phyloP scores from a whole-genome alignment of 179 eudicot genomes.

The Patellifolia procumbens region DNA sequence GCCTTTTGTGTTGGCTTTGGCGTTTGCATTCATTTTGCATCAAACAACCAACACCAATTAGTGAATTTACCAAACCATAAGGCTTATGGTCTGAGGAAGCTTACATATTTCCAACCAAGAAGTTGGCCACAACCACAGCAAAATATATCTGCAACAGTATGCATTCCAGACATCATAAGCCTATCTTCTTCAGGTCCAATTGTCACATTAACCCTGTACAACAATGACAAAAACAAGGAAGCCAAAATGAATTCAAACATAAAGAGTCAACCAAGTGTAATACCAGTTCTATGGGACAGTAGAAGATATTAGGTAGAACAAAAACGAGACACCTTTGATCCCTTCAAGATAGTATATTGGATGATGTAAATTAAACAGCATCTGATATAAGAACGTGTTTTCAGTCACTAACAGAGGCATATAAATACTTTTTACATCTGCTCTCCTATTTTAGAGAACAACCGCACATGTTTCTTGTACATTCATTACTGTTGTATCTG shows the following conservation, averaged over 20 bases:
- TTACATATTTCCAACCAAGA: constrained; percentile 58
- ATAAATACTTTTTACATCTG: not conserved
- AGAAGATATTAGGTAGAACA: not conserved
- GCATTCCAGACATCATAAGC: constrained; percentile 49
- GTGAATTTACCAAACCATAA: too few relatives aligned
- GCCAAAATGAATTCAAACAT: constrained; percentile 18
- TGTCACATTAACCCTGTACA: constrained; percentile 41
- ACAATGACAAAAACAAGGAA: not conserved
- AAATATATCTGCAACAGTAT: constrained; percentile 47
- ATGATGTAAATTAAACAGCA: constrained; percentile 4
- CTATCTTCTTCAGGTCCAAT: constrained; percentile 46
- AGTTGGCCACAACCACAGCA: constrained; percentile 54
- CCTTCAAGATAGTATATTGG: not conserved
- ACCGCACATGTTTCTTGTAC: not conserved
- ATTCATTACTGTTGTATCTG: not conserved
- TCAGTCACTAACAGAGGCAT: not conserved
- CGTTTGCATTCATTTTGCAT: too few relatives aligned
- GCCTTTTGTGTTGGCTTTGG: too few relatives aligned
- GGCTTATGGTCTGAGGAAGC: not conserved
- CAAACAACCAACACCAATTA: too few relatives aligned
- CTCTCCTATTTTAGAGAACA: not conserved
- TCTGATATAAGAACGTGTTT: not conserved
- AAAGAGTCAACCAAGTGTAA: not conserved
- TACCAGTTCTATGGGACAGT: not conserved
- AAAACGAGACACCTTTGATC: not conserved